Evolutionary conservation across 2,329 filamentous ascomycete genomes (phyloP).

Genomic region (Coniochaeta prunicola): DNA sequence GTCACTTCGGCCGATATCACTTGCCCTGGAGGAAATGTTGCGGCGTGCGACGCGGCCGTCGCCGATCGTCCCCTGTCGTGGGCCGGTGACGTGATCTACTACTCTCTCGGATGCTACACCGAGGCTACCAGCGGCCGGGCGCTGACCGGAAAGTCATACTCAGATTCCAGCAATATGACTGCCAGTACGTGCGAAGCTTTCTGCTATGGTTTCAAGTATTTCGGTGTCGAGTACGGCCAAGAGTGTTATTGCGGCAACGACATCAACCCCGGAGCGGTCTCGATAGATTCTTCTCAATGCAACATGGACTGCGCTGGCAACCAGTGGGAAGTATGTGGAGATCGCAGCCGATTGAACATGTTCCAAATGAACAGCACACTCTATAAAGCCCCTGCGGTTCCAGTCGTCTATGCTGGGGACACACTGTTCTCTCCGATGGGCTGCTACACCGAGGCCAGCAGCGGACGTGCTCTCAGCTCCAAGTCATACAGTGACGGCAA

Average conservation of each 20-base stretch:
- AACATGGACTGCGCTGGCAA: conserved; percentile 11
- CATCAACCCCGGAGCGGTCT: not conserved
- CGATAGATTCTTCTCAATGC: conserved; percentile 7
- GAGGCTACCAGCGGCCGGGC: conserved; percentile 9
- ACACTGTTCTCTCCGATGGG: conserved; percentile 10
- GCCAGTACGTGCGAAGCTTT: conserved; percentile 8
- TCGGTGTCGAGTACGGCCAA: not conserved
- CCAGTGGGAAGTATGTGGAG: conserved; percentile 10
- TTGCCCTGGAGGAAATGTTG: conserved; percentile 7
- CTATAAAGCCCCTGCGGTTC: conserved; percentile 10
- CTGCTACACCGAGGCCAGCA: conserved; percentile 12
- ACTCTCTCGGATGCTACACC: conserved; percentile 12
- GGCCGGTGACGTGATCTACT: conserved; percentile 8
- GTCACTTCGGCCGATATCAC: conserved; percentile 5
- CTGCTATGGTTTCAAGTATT: conserved; percentile 11
- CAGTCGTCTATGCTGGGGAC: conserved; percentile 3
- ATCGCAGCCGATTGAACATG: conserved; percentile 9
- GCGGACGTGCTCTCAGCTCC: conserved; percentile 9
- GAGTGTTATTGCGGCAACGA: conserved; percentile 9
- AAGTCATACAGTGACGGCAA: conserved; percentile 4
- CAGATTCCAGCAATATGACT: conserved; percentile 8
- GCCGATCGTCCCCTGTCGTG: conserved; percentile 9
- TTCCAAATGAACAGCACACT: conserved; percentile 10
- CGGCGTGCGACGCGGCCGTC: conserved; percentile 4
- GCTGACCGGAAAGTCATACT: conserved; percentile 5